Evolutionary conservation across 2,329 filamentous ascomycete species (phyloP), one percentile per base, ranked within the genome.

Genomic region (Fusarium euwallaceae): DNA sequence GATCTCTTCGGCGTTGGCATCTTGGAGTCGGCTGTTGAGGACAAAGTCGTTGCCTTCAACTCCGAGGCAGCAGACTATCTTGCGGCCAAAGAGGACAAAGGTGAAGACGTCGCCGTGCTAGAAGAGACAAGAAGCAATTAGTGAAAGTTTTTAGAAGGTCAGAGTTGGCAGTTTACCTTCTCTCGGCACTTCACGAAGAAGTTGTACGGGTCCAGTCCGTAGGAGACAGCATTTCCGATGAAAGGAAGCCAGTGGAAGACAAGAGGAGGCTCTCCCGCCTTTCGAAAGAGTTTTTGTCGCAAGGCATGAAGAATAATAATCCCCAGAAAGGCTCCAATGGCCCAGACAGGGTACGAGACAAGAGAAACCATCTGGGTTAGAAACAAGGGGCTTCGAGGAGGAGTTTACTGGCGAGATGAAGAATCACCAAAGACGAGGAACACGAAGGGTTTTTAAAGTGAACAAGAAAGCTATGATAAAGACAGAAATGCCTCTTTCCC

Each of bases 181-280:
- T 88, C 84, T 71, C 89, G 89, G 77, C 89, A 91, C 22, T 85
- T 78, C 69, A 88, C 88, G 81, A 93, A 94, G 85, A 94, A 94
- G 51, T 85, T 85, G 80, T 89, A 91, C 0, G 92, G 92, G 73
- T 94, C 90, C 72, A 93, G 92, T 75, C 92, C 93, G 83, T 94
- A 94, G 24, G 87, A 87, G 67, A 94, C 85, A 7, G 93, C 93
- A 81, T 90, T 94, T 56, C 93, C 93, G 70, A 94, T 85, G 74
- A 93, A 86, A 1, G 89, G 89, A 22, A 91, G 73, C 84, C 86
- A 89, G 78, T 91, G 89, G 68, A 91, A 91, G n/a, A 91, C 87
- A 7, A 88, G 72, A 0, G 89, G 89, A 80, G 53, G 88, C 86
- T 76, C 86, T 3, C 51, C 58, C 2, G 64, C 22, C 12, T 66